Base-by-base conservation (phyloP, 83 land plant genomes). In the Picea abies region DNA sequence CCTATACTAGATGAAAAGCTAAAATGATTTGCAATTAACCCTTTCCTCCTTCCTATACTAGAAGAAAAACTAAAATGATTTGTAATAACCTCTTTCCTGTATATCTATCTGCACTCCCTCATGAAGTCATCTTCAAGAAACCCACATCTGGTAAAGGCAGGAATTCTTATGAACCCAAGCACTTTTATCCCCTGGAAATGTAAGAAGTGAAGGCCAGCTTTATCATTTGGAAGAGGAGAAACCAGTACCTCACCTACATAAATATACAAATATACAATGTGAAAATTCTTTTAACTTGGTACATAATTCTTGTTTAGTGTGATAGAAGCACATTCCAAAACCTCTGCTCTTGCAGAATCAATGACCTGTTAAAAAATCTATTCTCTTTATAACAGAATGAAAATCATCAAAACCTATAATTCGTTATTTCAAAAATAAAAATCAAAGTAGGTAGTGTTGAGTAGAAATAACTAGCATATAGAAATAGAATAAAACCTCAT, bases 231-330 rank as follows among this genome's bases (percentile, higher is more conserved):
- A 39, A 5, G 35, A 39, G 7, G n/a, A 15, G 23, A 32, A 23
- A 14, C 41, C 52, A 26, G 23, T 78, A 56, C 35, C 26, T 32
- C 6, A 47, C 37, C 39, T 6, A n/a, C 56, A 25, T 29, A 11
- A 39, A 65, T 4, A 10, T 25, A 0, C 3, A 37, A 20, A n/a
- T n/a, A n/a, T n/a, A n/a, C n/a, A n/a, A n/a, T 0, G 19, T 14
- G 8, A 29, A 44, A 65, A 49, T 26, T 22, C 10, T 20, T 17
- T 72, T 85, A 49, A 94, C 99, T 97, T 80, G 95, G 97, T 39
- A 96, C 97, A 56, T 94, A 96, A 78, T 94, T 96, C 81, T 96
- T 96, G 84, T 96, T 96, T 41, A 96, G 88, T 2, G 95, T 96
- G 75, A 96, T 96, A 9, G 97, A 94, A 52, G 94, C 90, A 87